Evolutionary conservation across 2,329 filamentous ascomycete species (phyloP).

Genomic region (Beauveria bassiana): DNA sequence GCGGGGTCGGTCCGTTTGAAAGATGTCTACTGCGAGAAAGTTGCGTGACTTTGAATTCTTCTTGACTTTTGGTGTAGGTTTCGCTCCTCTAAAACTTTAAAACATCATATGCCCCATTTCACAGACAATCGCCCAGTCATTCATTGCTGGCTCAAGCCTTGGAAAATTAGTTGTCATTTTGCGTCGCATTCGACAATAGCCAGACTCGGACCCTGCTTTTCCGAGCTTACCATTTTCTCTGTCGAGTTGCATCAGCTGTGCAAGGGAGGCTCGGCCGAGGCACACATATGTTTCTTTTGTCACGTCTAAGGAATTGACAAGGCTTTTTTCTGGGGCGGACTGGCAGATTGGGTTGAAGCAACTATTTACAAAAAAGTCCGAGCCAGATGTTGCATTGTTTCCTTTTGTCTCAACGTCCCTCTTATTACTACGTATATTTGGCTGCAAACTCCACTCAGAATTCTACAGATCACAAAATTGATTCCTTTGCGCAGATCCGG

Average conservation of each 20-base stretch:
- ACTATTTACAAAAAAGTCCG: not conserved
- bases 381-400: not conserved
- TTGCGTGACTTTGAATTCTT: no score
- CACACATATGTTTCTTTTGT: not conserved
- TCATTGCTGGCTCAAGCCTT: not conserved
- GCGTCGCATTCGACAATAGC: not conserved
- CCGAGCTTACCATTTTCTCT: not conserved
- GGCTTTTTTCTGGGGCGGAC: not conserved
- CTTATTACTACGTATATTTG: not conserved
- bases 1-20: no score
- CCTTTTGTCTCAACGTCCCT: not conserved
- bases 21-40: no score
- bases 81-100: no score
- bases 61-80: no score
- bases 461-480: not conserved
- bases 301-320: not conserved
- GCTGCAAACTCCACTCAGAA: not conserved
- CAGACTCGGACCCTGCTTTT: not conserved
- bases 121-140: not conserved
- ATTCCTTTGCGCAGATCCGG: not conserved
- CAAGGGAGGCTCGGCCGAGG: not conserved
- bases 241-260: not conserved
- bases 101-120: no score
- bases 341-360: no score
- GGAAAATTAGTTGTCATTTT: not conserved